Evolutionary conservation across 176 grass and related monocot genomes (phyloP).

Genomic region (Oryza coarctata): DNA sequence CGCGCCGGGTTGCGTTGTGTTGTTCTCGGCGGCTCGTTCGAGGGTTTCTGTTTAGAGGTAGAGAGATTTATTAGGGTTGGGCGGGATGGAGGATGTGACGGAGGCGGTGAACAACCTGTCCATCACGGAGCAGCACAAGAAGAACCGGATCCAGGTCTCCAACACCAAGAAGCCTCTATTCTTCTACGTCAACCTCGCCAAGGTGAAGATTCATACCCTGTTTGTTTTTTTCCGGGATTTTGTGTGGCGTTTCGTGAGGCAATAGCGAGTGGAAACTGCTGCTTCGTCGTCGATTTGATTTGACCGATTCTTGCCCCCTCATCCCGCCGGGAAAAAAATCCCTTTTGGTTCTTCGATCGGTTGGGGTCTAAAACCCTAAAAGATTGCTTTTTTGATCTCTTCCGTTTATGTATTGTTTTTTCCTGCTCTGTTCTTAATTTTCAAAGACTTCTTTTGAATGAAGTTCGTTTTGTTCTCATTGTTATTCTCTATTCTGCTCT

Average conservation of each 20-base stretch:
- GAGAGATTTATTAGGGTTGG: conserved; percentile 56
- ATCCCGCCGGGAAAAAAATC: not conserved
- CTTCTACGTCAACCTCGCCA: conserved; percentile 94
- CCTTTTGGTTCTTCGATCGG: not conserved
- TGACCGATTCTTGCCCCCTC: not conserved
- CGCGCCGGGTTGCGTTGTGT: not conserved
- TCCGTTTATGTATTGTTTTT: not conserved
- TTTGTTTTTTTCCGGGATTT: not conserved
- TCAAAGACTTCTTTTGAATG: not conserved
- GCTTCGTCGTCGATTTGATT: not conserved
- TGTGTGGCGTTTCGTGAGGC: not conserved
- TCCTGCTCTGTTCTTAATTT: not conserved
- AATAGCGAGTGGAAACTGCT: not conserved
- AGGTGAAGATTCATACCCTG: conserved; percentile 28
- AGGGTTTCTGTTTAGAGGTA: not conserved
- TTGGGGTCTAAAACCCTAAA: conserved; percentile 7
- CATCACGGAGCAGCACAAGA: conserved; percentile 65
- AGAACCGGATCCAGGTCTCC: conserved; percentile 92
- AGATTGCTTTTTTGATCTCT: not conserved
- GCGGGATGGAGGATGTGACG: conserved; percentile 77
- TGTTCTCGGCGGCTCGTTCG: not conserved
- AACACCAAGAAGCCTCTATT: conserved; percentile 96
- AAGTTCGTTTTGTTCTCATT: not conserved
- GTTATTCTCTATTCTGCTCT: no score
- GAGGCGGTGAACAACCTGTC: conserved; percentile 74